Evolutionary conservation across 345 rosid species (phyloP), one percentile per base, ranked within the genome.

Genomic region (Brassica nigra): DNA sequence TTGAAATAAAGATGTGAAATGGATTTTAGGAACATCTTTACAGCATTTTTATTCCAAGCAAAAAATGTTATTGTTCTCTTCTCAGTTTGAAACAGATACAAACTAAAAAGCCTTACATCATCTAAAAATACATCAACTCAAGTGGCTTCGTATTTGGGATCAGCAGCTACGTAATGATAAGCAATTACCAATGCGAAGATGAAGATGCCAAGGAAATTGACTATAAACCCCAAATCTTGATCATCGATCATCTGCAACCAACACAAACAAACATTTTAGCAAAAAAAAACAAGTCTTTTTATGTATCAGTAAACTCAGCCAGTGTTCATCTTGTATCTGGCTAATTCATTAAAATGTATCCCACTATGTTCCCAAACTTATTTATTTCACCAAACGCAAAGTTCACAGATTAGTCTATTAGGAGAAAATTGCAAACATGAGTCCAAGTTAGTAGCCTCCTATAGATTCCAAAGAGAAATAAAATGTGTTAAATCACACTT

Each of bases 81-180:
- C 8, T 67, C 47, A 74, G 75, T 73, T 59, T 67, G 5, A 33
- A 59, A 73, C 20, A 18, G n/a, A 71, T 34, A 55, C 15, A 71
- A 16, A 54, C 55, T 61, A 33, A 4, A 33, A 47, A 49, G 16
- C 28, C 58, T 74, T 62, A 12, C 69, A 81, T 66, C 42, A 65
- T 64, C 68, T 54, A n/a, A 67, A 73, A 4, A 7, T n/a, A 16
- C 10, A 54, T 14, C 0, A 10, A 29, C 47, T 88, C 78, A 92
- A 83, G 84, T 88, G 62, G 88, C 89, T 85, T 89, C 97, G 67
- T 80, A 91, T 81, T 89, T 92, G 14, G 95, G 92, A 80, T 92
- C 99, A 64, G 97, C 99, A 85, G 92, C 76, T 78, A 92, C 92
- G 54, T 83, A 92, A 77, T 92, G 98, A 76, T 92, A 94, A 4